Base-by-base conservation (phyloP, 768 basidiomycete species). In the Leccinellum luteum region DNA sequence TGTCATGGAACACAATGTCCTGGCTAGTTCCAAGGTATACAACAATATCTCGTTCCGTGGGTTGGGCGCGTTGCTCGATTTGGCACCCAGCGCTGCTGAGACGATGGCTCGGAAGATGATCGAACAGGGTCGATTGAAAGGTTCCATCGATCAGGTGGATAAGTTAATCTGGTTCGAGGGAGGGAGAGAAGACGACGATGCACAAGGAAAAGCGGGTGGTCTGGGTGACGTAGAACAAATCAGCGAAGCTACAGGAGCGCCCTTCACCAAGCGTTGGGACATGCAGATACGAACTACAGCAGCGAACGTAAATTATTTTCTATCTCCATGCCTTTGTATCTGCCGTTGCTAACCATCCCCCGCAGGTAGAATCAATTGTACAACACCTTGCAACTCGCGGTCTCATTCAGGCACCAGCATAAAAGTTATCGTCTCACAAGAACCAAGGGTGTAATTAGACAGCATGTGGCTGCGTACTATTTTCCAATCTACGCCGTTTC, bases 91-190 rank as follows among this genome's bases (percentile, higher is more conserved):
- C 27, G 94, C 93, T 15, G 96, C 96, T 17, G 97, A 99, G 74
- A 93, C 87, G 1, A 98, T 98, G 90, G 95, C 96, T 10, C 83
- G 96, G 52, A 92, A 90, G 69, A 99, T 99, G 97, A 97, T 99
- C 51, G 94, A 98, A 69, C 97, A 99, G 74, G 90, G 93, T 9
- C 88, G 97, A 55, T 75, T 98, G 59, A 87, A 91, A 60, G 97
- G 91, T 27, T 87, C 87, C 57, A 96, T 99, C 57, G 97, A 99
- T 69, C 97, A 99, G 70, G 94, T 98, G 14, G 92, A 96, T 58
- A 87, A 84, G 63, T 80, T 98, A 48, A 96, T 99, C 60, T 91
- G 89, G 81, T 99, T 99, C 60, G 94, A 98, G 64, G 87, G 83
- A 38, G 81, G 84, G 35, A 79, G 81, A 52, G 95, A 98, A 66